phyloP scores from a whole-genome alignment of 768 basidiomycete genomes.

The Agrocybe praecox region DNA sequence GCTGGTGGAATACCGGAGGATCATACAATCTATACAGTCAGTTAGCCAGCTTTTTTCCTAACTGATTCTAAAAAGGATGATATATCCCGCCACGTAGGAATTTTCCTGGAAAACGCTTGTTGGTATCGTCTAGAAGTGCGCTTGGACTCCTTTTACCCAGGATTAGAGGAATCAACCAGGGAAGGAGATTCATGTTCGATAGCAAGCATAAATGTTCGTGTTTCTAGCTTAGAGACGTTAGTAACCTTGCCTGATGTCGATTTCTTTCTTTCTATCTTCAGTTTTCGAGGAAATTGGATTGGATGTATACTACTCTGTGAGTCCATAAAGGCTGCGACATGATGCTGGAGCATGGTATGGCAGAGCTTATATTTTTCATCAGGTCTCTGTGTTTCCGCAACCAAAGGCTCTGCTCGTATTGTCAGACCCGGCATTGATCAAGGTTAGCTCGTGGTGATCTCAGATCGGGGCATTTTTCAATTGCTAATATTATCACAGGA shows the following conservation, averaged over 20 bases:
- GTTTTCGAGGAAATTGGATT: background rate
- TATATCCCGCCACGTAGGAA: background rate
- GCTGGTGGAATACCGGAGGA: background rate
- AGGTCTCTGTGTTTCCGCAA: background rate
- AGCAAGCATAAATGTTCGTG: background rate
- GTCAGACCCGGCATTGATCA: background rate
- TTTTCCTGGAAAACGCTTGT: slow-evolving; percentile 4
- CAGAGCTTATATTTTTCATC: background rate
- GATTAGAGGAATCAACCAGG: slow-evolving; percentile 4
- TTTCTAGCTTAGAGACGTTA: background rate
- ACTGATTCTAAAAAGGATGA: background rate
- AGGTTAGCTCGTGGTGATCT: background rate
- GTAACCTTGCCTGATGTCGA: background rate
- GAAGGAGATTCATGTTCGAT: slow-evolving; percentile 4
- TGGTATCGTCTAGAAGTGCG: slow-evolving; percentile 3
- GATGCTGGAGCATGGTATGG: background rate
- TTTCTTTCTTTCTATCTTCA: background rate
- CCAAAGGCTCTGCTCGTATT: background rate
- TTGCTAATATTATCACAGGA: background rate
- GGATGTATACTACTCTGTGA: background rate
- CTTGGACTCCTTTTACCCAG: slow-evolving; percentile 3
- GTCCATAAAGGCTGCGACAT: no score
- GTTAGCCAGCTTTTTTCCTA: background rate
- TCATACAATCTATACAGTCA: slow-evolving; percentile 2
- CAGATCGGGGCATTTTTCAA: background rate